A percentile compares a stretch with the other conserved stretches of the same genome.
phyloP scores from a whole-genome alignment of 805 yeast species.

The Kodamaea restingae region DNA sequence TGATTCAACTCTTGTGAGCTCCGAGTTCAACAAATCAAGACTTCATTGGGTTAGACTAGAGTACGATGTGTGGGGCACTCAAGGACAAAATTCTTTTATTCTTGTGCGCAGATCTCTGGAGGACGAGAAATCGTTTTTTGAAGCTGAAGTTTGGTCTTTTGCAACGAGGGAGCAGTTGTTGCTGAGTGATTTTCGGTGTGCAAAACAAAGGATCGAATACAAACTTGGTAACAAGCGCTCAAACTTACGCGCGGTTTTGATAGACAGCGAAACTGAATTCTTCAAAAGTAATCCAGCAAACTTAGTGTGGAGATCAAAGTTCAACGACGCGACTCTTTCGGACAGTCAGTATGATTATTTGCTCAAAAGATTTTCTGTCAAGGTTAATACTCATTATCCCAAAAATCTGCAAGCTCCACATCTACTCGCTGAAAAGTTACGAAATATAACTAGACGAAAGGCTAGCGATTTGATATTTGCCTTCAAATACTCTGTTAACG shows the following conservation, averaged over 20 bases:
- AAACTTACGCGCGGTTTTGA: neutral
- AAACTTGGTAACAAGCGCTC: neutral
- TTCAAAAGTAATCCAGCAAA: neutral
- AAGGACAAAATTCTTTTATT: neutral
- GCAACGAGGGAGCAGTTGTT: constrained; percentile 13
- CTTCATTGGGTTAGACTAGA: constrained; percentile 30
- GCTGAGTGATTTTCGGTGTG: constrained; percentile 20
- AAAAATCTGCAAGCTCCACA: constrained; percentile 6
- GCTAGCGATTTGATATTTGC: constrained; percentile 31
- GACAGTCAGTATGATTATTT: constrained; percentile 4
- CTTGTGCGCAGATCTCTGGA: neutral
- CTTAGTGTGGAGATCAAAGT: too few relatives aligned
- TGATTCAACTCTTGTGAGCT: constrained; percentile 12
- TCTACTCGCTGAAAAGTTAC: constrained; percentile 12
- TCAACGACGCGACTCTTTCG: neutral
- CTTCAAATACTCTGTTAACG: constrained; percentile 19
- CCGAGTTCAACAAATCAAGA: constrained; percentile 11
- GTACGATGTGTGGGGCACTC: constrained; percentile 30
- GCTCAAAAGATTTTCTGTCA: constrained; percentile 9
- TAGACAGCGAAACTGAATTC: neutral
- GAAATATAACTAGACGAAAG: constrained; percentile 10
- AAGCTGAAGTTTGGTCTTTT: constrained; percentile 7
- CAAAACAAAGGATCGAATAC: constrained; percentile 4
- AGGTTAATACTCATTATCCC: constrained; percentile 10
- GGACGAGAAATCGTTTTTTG: neutral